These are phyloP conservation scores for Ophiostoma sp. DNA, from an alignment of 2,329 filamentous ascomycete species.

Conservation along the genomic window DNA sequence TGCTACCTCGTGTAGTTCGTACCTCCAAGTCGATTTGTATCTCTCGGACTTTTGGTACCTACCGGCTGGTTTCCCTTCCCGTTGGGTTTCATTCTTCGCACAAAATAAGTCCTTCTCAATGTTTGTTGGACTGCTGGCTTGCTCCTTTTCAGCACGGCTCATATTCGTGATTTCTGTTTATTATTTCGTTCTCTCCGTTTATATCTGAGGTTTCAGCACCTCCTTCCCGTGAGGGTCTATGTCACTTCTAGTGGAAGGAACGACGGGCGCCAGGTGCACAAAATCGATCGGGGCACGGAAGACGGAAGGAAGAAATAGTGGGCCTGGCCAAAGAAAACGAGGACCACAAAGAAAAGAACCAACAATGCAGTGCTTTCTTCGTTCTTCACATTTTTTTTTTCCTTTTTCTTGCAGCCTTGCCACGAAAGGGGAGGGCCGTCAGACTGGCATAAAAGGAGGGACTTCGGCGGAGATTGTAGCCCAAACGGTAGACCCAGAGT, in stretches of 20 bases:
- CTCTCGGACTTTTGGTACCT: not conserved
- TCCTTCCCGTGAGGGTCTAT: not conserved
- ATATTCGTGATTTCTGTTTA: not conserved
- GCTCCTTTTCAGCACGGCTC: not conserved
- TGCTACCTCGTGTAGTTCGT: not conserved
- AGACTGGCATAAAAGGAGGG: not conserved
- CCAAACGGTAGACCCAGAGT: not conserved
- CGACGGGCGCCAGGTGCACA: not conserved
- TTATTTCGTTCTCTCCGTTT: not conserved
- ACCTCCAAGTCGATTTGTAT: not conserved
- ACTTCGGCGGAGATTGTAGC: constrained; percentile 4
- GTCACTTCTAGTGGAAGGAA: not conserved
- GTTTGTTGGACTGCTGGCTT: not conserved
- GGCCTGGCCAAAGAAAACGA: not conserved
- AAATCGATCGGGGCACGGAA: constrained; percentile 3
- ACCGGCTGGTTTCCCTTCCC: not conserved
- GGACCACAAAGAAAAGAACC: not conserved
- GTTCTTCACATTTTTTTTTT: not conserved
- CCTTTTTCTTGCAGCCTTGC: constrained; percentile 3
- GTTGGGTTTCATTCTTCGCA: not conserved
- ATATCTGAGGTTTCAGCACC: not conserved
- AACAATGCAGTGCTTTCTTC: not conserved
- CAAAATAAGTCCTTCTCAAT: not conserved
- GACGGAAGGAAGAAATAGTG: constrained; percentile 5
- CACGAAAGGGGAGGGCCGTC: not conserved